phyloP scores from a whole-genome alignment of 495 filamentous ascomycete genomes.

The Penicillium mononematosum region DNA sequence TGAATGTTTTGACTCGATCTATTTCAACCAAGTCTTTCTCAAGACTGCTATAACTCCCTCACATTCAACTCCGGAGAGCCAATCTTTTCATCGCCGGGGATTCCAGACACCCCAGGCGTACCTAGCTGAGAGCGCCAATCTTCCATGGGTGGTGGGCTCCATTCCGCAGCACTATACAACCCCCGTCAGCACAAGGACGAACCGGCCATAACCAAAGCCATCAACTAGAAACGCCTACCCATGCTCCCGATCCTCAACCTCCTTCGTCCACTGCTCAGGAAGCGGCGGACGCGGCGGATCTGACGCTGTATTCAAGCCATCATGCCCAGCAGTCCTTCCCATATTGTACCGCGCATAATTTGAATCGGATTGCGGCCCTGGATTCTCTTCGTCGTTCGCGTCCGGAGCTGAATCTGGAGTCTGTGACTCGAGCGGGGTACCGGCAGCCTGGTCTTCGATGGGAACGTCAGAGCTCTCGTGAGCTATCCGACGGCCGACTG shows the following conservation, averaged over 20 bases:
- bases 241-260: background rate
- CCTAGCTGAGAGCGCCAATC: background rate
- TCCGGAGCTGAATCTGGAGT: background rate
- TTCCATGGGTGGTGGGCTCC: background rate
- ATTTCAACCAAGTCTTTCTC: background rate
- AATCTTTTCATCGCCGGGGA: background rate
- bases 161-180: background rate
- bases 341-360: background rate
- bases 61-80: background rate
- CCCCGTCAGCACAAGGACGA: background rate
- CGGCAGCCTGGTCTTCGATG: background rate
- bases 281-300: conserved; percentile 4
- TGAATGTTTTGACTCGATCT: background rate
- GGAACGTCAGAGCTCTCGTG: background rate
- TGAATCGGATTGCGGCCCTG: background rate
- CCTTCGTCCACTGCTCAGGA: conserved; percentile 6
- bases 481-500: background rate
- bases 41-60: background rate
- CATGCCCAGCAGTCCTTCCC: background rate
- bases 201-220: background rate
- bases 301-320: background rate
- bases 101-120: background rate
- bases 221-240: background rate
- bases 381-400: background rate
- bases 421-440: background rate